These are phyloP conservation scores for Lipomyces sp. DNA, from an alignment of 805 yeast genomes.

Conservation along the genomic window DNA sequence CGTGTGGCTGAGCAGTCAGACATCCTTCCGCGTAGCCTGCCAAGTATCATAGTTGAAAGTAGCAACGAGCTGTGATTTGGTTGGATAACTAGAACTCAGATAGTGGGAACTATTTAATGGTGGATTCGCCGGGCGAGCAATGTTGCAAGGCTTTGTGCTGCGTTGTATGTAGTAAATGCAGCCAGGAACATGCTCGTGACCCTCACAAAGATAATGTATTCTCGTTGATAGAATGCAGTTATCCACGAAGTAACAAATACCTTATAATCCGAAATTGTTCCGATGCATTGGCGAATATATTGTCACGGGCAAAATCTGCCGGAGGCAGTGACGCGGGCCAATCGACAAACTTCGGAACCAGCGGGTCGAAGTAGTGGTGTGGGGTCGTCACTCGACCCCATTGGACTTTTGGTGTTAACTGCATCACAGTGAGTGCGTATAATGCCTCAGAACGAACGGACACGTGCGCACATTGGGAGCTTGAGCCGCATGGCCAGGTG, in stretches of 20 bases:
- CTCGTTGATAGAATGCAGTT: too few relatives aligned
- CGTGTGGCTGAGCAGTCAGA: not conserved
- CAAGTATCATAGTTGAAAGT: too few relatives aligned
- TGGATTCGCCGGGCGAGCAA: not conserved
- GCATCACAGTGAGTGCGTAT: not conserved
- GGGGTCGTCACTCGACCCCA: not conserved
- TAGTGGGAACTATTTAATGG: too few relatives aligned
- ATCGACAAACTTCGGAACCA: not conserved
- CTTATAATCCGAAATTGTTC: not conserved
- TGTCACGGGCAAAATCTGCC: not conserved
- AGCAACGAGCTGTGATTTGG: too few relatives aligned
- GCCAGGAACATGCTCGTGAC: too few relatives aligned
- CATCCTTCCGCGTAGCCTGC: too few relatives aligned
- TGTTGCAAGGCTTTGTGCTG: not conserved
- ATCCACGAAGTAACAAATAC: not conserved
- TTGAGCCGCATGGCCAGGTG: constrained; percentile 2
- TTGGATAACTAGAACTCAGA: too few relatives aligned
- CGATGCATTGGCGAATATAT: not conserved
- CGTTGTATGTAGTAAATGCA: too few relatives aligned
- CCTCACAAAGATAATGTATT: too few relatives aligned
- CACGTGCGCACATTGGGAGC: not conserved
- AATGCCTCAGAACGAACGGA: not conserved
- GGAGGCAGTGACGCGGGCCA: not conserved
- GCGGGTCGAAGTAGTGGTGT: not conserved
- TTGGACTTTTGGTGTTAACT: not conserved